Evolutionary conservation across 306 rosid species (phyloP), one percentile per base, ranked within the genome.

Genomic region (Alnus glutinosa): DNA sequence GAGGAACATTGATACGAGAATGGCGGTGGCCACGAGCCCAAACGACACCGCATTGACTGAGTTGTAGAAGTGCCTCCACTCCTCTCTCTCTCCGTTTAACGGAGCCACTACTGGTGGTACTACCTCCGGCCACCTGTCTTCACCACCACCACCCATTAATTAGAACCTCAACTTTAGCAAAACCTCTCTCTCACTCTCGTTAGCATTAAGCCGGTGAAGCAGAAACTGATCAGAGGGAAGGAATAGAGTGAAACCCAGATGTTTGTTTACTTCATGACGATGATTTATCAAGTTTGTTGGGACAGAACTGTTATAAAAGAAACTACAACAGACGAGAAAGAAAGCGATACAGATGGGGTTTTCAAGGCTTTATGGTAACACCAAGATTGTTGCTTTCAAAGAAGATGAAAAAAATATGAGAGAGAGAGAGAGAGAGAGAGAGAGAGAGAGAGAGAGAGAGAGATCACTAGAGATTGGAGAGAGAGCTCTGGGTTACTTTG

Each of bases 11-110:
- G 94, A 88, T 70, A 92, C 81, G 80, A 90, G 92, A 75, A 92
- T 87, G 44, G 90, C 97, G 75, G 94, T 92, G 70, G 94, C 94
- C 1, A 92, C 89, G 74, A 92, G 87, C 62, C 94, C 93, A 85
- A 89, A 89, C 66, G 91, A 87, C 71, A 90, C 81, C 16, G 91
- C 90, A 78, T 89, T 90, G 44, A 90, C 83, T 0, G 94, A 90
- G 75, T 81, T 81, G 50, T 87, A 87, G n/a, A 88, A 88, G 11
- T 83, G 84, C 78, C 77, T 81, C 92, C 88, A 90, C 81, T 76
- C 85, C 48, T 86, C 87, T 79, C 80, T 81, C 75, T 80, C 91
- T n/a, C 90, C 59, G 76, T 71, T 75, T 13, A 84, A 70, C 18
- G 88, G 91, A 36, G 83, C 80, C 71, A 82, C 77, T 10, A 7